Percentiles rank a stretch among this genome's conserved stretches.
These are phyloP conservation scores for Trichosanthes cucumerina DNA, from an alignment of 306 rosid species.

Conservation along the genomic window DNA sequence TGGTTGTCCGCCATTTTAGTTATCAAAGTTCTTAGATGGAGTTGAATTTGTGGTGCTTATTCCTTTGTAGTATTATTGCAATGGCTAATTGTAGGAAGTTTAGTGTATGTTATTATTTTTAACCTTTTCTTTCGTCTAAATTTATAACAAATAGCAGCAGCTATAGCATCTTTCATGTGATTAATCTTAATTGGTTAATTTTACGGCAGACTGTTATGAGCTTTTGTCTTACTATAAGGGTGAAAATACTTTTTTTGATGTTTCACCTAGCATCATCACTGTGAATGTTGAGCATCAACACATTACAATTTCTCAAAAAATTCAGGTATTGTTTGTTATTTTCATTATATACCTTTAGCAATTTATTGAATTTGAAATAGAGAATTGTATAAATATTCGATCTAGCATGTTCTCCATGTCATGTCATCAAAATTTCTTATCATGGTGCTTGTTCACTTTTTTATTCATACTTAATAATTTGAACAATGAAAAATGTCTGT, in stretches of 20 bases:
- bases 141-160: constrained; percentile 11
- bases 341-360: neutral
- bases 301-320: constrained; percentile 60
- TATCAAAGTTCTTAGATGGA: neutral
- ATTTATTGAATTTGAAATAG: neutral
- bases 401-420: neutral
- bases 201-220: constrained; percentile 56
- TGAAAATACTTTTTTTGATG: constrained; percentile 88
- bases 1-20: neutral
- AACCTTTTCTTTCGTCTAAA: no score
- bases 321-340: constrained; percentile 55
- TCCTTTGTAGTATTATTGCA: neutral
- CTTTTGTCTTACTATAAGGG: constrained; percentile 95
- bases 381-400: neutral
- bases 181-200: constrained; percentile 13
- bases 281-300: constrained; percentile 77
- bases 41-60: neutral
- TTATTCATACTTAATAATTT: neutral
- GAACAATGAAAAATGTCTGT: no score
- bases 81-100: neutral
- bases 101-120: neutral
- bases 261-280: constrained; percentile 69
- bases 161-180: neutral
- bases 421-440: neutral
- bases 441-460: neutral